Evolutionary conservation across 352 stramenopile species (phyloP).

Genomic region (Ochromonadaceae sp.): DNA sequence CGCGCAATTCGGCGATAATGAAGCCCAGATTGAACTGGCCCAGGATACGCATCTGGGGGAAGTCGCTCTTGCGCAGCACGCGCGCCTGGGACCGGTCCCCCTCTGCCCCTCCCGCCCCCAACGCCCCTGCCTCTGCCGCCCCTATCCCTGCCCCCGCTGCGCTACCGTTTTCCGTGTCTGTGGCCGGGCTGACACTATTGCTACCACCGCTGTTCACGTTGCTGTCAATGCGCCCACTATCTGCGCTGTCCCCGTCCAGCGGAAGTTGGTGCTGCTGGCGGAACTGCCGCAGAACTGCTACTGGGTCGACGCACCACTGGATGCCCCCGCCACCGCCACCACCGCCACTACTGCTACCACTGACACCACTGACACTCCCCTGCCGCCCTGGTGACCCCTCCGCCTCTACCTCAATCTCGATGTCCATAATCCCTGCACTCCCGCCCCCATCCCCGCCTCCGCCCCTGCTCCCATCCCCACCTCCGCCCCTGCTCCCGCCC

Average conservation of each 20-base stretch:
- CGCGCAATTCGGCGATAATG: slow-evolving; percentile 68
- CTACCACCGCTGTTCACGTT: slow-evolving; percentile 3
- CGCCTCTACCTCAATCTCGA: background rate
- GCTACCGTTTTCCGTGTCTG: slow-evolving; percentile 5
- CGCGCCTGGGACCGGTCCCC: background rate
- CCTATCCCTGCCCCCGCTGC: background rate
- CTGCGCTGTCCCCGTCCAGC: background rate
- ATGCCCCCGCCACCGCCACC: slow-evolving; percentile 21
- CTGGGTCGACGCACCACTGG: slow-evolving; percentile 3
- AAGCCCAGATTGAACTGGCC: slow-evolving; percentile 97
- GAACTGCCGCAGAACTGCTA: background rate
- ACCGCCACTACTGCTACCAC: slow-evolving; percentile 13
- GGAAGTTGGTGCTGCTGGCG: background rate
- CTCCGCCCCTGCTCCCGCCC: background rate
- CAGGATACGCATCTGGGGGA: slow-evolving; percentile 71
- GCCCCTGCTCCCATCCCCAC: background rate
- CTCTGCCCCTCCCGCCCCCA: background rate
- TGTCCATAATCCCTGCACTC: background rate
- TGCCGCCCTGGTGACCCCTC: background rate
- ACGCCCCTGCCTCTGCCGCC: too few species aligned
- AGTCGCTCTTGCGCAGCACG: slow-evolving; percentile 70
- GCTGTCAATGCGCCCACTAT: background rate
- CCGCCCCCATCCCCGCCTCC: background rate
- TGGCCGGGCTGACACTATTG: background rate
- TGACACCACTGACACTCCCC: slow-evolving; percentile 5